Base-by-base conservation (phyloP, 2,329 filamentous ascomycete genomes). In the Trichoderma semiorbis region DNA sequence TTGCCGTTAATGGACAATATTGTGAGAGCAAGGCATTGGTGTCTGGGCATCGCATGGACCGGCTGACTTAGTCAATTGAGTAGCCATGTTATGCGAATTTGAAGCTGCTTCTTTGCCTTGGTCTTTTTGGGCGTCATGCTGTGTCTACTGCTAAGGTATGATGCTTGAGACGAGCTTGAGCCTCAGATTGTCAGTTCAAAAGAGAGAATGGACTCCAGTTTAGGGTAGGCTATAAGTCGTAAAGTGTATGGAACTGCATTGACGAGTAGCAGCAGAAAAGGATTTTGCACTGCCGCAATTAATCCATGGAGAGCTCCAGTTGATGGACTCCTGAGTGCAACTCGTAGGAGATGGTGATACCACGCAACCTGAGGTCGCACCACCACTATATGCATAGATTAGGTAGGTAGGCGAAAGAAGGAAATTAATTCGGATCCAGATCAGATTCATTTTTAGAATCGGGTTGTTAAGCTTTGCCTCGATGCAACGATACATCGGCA, bases 1-100 rank as follows among this genome's bases (percentile, higher is more conserved):
- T 60, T 69, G 66, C 66, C 66, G 26, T 61, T 69, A 69, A 69
- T 26, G 55, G 66, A 50, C 66, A 69, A 61, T 69, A 47, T 50
- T 14, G 30, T 36, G 66, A 69, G 66, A 69, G 66, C 28, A n/a
- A 14, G 55, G n/a, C 26, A 24, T 26, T 60, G 14, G 28, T 18
- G 7, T 26, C 21, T 43, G 12, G 18, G n/a, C n/a, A 24, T 26
- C 12, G 18, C 11, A n/a, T 43, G 18, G 39, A 0, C 39, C 28
- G 28, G 28, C 11, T 11, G 4, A 18, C 18, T 32, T n/a, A 11
- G 39, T 21, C n/a, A 50, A 50, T 21, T 50, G n/a, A 50, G 43
- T n/a, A 10, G 8, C n/a, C 18, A 11, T 12, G 18, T 1, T 50
- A n/a, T 50, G 43, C 21, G 43, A 11, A 6, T 11, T 1, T 10